Percentiles rank a stretch among this genome's conserved stretches.
Conservation (phyloP, 371 early-diverging fungal genomes). For the Blakeslea trispora region DNA sequence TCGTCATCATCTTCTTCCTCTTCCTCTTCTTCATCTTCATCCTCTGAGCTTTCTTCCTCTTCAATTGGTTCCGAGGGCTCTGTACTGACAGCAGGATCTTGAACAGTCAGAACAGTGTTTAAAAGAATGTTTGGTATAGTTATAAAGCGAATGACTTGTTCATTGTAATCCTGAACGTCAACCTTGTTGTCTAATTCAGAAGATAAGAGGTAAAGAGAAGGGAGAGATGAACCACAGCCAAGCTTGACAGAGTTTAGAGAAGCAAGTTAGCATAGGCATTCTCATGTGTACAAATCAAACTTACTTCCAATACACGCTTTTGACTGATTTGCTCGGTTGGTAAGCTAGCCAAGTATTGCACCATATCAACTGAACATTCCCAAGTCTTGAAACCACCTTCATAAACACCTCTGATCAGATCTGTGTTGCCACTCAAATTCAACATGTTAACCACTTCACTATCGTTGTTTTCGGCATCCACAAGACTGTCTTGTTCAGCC, state of each 20-base stretch:
- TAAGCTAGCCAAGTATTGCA: constrained; percentile 60
- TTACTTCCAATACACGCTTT: constrained; percentile 70
- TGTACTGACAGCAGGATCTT: constrained; percentile 15
- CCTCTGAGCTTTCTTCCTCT: constrained; percentile 7
- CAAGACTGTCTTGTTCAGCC: constrained; percentile 69
- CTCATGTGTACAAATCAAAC: neutral
- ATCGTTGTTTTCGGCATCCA: constrained; percentile 37
- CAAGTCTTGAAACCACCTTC: constrained; percentile 97
- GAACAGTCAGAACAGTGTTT: constrained; percentile 61
- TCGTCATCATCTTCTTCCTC: constrained; percentile 61
- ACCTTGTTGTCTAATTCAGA: constrained; percentile 56
- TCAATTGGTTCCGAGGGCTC: constrained; percentile 21
- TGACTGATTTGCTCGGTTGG: constrained; percentile 41
- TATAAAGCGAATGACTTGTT: constrained; percentile 80
- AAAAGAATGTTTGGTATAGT: constrained; percentile 90
- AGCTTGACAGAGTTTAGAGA: constrained; percentile 52
- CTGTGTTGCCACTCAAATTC: constrained; percentile 64
- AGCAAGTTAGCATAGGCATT: neutral
- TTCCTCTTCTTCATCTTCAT: constrained; percentile 42
- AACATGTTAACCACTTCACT: constrained; percentile 51
- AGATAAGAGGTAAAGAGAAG: constrained; percentile 75
- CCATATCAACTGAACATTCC: constrained; percentile 91
- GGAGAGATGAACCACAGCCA: constrained; percentile 92
- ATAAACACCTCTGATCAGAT: constrained; percentile 85
- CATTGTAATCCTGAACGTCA: constrained; percentile 92